Evolutionary conservation across 768 basidiomycete species (phyloP), one percentile per base, ranked within the genome.

Genomic region (Chalciporus piperatus): DNA sequence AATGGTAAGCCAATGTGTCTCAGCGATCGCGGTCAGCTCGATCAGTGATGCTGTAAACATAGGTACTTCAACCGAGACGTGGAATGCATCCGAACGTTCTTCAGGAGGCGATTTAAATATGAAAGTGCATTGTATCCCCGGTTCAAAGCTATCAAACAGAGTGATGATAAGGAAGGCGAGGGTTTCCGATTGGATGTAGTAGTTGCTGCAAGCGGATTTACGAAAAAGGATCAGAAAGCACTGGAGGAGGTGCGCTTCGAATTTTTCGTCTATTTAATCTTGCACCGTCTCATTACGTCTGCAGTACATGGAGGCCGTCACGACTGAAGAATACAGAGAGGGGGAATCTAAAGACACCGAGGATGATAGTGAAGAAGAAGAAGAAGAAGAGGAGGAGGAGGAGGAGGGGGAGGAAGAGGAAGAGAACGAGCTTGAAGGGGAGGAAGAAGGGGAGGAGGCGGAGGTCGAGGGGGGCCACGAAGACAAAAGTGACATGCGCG

Each of bases 41-140:
- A 49, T 47, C 52, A 50, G 51, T 48, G 47, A 33, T 28, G 53
- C 48, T 32, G 9, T 28, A 41, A 57, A 59, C 50, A 32, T 55
- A 96, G 95, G 92, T 99, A 97, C 73, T 99, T 99, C 73, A 96
- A 98, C 70, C 86, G 97, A 19, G 97, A 99, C 70, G 97, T 99
- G 8, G 88, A 96, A 52, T 98, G 97, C 68, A 93, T 99, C 59
- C 81, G 93, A 30, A 85, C 81, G 9, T 99, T 97, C 74, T 98
- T 99, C 76, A 79, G 77, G 62, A 79, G 92, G 52, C 76, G 95
- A 22, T 98, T 98, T 73, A 82, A 85, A 52, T 99, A 96, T 67
- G 97, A 98, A 71, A 94, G 92, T 53, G 73, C 78, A 0, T 70
- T 94, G 38, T 98, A 90, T 71, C 97, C 97, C 13, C 82, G 81